Base-by-base conservation (phyloP, 768 basidiomycete genomes). In the Tricholoma terreum region DNA sequence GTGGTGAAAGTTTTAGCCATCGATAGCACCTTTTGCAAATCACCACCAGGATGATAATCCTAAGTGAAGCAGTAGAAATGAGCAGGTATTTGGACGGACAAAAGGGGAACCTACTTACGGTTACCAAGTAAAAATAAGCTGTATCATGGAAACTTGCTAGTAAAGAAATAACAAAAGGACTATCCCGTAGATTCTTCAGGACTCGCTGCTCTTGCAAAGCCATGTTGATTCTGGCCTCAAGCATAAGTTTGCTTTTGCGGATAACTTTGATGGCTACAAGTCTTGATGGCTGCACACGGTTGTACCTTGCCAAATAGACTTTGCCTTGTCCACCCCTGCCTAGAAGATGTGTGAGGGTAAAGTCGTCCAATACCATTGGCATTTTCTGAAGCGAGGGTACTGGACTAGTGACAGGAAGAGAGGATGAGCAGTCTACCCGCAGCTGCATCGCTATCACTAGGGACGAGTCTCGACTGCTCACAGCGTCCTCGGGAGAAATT, bases 31-130 rank as follows among this genome's bases (percentile, higher is more conserved):
- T 48, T 33, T 24, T 54, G 56, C 12, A 65, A 53, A 35, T 65
- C 64, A 2, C 63, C 61, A 31, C 63, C 63, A 11, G 58, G 36
- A 21, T 65, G 51, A 45, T 52, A 63, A 14, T 55, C 46, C 60
- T 64, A 45, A 31, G 11, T 12, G 12, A 2, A 38, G 4, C 4
- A 27, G n/a, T n/a, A 9, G 14, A 53, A 45, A 12, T 31, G 22
- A 55, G 34, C 27, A 17, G n/a, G 6, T 34, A 12, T 7, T 15
- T 19, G 6, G 4, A 52, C 14, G 17, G 21, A 27, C 15, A 35
- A 27, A 14, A 30, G 38, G 30, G 10, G 21, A 52, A 12, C 12
- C 30, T 21, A 53, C 60, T 11, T 53, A 65, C 64, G 19, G 63
- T 64, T 27, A 62, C 50, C 7, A 65, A 46, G 24, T 62, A 65